Base-by-base conservation (phyloP, 2,329 filamentous ascomycete genomes). In the Ophiocordyceps polyrhachis-furcata region DNA sequence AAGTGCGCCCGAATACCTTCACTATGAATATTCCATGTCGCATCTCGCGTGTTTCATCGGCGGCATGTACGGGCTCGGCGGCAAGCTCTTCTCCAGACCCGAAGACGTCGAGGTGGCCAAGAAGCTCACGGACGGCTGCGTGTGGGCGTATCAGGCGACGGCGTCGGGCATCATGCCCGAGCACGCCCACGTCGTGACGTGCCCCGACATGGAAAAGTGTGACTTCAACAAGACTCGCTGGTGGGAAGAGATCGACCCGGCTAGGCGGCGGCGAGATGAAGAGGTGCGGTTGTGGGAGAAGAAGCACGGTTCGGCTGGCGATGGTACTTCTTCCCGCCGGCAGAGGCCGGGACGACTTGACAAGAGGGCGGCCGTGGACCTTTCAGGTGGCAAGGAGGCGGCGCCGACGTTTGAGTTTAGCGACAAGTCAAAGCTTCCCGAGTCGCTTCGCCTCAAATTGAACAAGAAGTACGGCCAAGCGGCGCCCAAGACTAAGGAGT, bases 31-130 rank as follows among this genome's bases (percentile, higher is more conserved):
- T 54, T 73, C 82, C 49, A 64, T 74, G 7, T 69, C 72, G 0
- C 75, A 81, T 54, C 62, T 82, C 44, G 76, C 76, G 5, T 83
- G 79, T 55, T 83, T 83, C 57, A 63, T 80, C 35, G 79, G 79
- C 31, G 79, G 78, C 52, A 83, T 83, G 79, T 75, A 80, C 47
- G 79, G 69, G 9, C 63, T 83, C 52, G 75, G 73, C 29, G 74
- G 74, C 40, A 77, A 75, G 55, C 70, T 81, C 38, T 80, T 81
- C 49, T 65, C 67, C 9, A 61, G 68, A 1, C 66, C 70, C 2
- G 66, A 70, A 21, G 77, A 83, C 52, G 61, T 83, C n/a, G 73
- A 78, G 51, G 67, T 75, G 25, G 79, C 69, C 20, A 70, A 70
- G 56, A 73, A 71, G 54, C 69, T 83, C n/a, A 70, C 78, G 0